Conservation (phyloP, 768 basidiomycete genomes). For the Ephemerocybe angulata region DNA sequence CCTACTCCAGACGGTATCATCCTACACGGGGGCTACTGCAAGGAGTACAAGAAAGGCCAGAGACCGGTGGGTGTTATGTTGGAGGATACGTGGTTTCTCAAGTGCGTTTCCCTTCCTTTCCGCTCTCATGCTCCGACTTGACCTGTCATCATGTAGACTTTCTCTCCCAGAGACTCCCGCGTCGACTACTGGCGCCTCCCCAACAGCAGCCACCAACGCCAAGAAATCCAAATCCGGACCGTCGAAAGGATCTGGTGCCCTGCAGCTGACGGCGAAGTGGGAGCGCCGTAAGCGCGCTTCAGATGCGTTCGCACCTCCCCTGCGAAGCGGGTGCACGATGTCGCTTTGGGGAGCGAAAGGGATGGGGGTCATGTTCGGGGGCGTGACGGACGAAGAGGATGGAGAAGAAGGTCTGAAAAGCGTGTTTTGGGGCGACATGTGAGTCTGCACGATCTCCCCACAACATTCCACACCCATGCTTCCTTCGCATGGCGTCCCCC, state of each 20-base stretch:
- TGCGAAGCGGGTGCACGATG: conserved; percentile 87
- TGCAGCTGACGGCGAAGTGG: conserved; percentile 66
- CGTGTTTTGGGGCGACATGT: conserved; percentile 87
- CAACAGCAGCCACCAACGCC: too few species aligned
- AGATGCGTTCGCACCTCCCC: conserved; percentile 65
- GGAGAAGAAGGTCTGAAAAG: conserved; percentile 83
- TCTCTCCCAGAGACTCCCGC: too few species aligned
- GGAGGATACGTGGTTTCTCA: conserved; percentile 87
- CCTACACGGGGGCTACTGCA: conserved; percentile 86
- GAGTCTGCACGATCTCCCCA: conserved; percentile 19
- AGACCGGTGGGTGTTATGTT: conserved; percentile 82
- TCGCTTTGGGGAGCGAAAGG: conserved; percentile 65
- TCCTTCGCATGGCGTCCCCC: too few species aligned
- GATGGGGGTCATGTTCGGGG: conserved; percentile 81
- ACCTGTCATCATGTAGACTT: too few species aligned
- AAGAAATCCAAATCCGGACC: conserved; percentile 20
- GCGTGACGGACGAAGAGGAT: conserved; percentile 82
- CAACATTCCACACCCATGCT: too few species aligned
- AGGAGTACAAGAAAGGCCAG: conserved; percentile 84
- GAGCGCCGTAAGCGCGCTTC: conserved; percentile 73
- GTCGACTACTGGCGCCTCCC: too few species aligned
- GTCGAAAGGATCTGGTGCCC: conserved; percentile 30
- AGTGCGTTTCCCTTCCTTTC: conserved; percentile 36
- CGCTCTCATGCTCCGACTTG: conserved; percentile 10
- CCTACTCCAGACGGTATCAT: conserved; percentile 74